These are phyloP conservation scores for Fusarium sp. DNA, from an alignment of 2,329 filamentous ascomycete species.

Conservation along the genomic window DNA sequence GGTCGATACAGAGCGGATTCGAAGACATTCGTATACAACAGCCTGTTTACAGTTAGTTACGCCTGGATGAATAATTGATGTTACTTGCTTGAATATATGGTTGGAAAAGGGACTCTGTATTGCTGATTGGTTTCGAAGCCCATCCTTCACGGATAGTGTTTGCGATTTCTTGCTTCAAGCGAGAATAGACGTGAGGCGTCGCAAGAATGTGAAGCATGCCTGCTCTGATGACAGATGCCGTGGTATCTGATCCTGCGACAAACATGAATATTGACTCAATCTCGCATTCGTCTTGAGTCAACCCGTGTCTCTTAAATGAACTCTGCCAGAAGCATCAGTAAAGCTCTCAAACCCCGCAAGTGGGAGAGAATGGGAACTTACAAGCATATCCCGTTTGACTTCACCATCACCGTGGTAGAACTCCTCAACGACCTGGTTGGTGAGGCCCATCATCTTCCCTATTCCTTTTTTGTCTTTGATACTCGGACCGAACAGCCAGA, in stretches of 20 bases:
- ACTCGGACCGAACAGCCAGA: not conserved
- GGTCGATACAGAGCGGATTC: not conserved
- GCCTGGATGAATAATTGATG: accelerated
- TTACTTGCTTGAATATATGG: not conserved
- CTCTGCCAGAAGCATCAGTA: not conserved
- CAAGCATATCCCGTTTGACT: not conserved
- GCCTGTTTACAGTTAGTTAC: not conserved
- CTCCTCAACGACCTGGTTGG: not conserved
- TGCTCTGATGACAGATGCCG: not conserved
- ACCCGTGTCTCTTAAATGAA: not conserved
- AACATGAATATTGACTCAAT: not conserved
- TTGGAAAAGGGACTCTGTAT: not conserved
- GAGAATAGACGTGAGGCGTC: not conserved
- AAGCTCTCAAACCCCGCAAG: accelerated
- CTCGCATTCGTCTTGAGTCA: not conserved
- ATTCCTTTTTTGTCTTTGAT: not conserved
- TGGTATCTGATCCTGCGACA: not conserved
- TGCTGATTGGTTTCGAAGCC: not conserved
- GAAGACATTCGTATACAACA: not conserved
- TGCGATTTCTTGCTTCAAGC: not conserved
- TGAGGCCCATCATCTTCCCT: not conserved
- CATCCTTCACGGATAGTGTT: not conserved
- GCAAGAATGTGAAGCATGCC: not conserved
- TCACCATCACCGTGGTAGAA: not conserved
- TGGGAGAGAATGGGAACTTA: accelerated